Percentiles rank a stretch among this genome's conserved stretches.
Conservation (phyloP, 2,329 filamentous ascomycete species). For the Epichloe sibirici region DNA sequence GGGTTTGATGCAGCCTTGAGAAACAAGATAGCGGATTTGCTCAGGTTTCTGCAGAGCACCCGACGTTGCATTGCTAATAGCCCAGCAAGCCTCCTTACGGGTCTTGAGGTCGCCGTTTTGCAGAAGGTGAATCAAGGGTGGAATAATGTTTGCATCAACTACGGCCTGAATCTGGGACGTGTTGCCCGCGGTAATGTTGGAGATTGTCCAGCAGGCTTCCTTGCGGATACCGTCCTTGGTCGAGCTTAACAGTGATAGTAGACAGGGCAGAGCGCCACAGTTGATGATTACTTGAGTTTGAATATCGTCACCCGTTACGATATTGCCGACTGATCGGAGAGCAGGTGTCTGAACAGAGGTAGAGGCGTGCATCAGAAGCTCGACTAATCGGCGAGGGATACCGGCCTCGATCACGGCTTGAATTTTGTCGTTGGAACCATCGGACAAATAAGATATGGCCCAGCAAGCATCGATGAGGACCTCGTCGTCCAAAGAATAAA, state of each 20-base stretch:
- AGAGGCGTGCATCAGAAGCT: slow-evolving; percentile 94
- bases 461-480: slow-evolving; percentile 98
- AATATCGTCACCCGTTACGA: slow-evolving; percentile 95
- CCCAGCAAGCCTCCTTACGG: slow-evolving; percentile 98
- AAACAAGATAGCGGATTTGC: slow-evolving; percentile 90
- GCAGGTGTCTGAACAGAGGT: slow-evolving; percentile 97
- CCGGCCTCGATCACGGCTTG: slow-evolving; percentile 97
- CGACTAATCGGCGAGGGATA: slow-evolving; percentile 89
- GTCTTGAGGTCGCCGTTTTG: slow-evolving; percentile 98
- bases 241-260: slow-evolving; percentile 88
- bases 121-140: slow-evolving; percentile 87
- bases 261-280: slow-evolving; percentile 81
- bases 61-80: slow-evolving; percentile 95
- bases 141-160: slow-evolving; percentile 93
- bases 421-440: slow-evolving; percentile 98
- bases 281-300: slow-evolving; percentile 99
- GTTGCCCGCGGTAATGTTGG: slow-evolving; percentile 97
- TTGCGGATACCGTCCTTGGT: slow-evolving; percentile 98
- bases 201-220: slow-evolving; percentile 99
- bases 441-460: slow-evolving; percentile 97
- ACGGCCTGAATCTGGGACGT: slow-evolving; percentile 95
- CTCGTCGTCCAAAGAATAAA: slow-evolving; percentile 97
- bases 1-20: slow-evolving; percentile 92
- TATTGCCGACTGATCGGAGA: slow-evolving; percentile 94
- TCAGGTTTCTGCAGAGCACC: slow-evolving; percentile 97